Percentiles rank a stretch among this genome's conserved stretches.
Conservation (phyloP, 805 yeast species). For the Candida orba region DNA sequence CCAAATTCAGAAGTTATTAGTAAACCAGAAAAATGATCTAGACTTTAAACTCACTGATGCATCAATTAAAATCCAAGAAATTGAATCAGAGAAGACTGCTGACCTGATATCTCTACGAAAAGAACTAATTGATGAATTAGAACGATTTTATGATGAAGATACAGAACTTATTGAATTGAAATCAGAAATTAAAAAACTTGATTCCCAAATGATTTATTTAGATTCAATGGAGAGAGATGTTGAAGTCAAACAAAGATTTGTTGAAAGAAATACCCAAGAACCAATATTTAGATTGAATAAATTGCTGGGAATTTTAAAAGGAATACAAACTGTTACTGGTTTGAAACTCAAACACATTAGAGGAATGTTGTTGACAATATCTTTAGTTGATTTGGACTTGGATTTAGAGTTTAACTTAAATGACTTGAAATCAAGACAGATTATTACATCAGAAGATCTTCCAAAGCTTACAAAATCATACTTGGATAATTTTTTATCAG, state of each 20-base stretch:
- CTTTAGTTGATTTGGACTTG: constrained; percentile 6
- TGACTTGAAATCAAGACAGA: neutral
- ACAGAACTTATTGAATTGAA: constrained; percentile 1
- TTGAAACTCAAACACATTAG: constrained; percentile 8
- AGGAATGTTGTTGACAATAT: constrained; percentile 6
- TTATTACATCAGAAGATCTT: constrained; percentile 5
- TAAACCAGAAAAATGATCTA: neutral
- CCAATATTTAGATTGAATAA: constrained; percentile 12
- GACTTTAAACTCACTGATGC: constrained; percentile 2
- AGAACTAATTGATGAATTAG: constrained; percentile 9
- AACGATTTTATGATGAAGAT: constrained; percentile 2
- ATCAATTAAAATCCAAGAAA: constrained; percentile 2
- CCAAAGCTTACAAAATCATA: constrained; percentile 7
- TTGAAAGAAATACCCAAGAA: constrained; percentile 18
- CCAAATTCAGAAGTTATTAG: constrained; percentile 1
- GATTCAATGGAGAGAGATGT: constrained; percentile 15
- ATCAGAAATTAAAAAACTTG: constrained; percentile 8
- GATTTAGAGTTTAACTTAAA: constrained; percentile 9
- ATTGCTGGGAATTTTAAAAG: constrained; percentile 7
- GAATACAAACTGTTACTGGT: constrained; percentile 12
- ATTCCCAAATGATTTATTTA: constrained; percentile 10
- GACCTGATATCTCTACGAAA: constrained; percentile 7
- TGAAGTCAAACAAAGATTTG: constrained; percentile 4
- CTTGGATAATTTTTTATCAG: constrained; percentile 4
- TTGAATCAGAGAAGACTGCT: constrained; percentile 15